These are phyloP conservation scores for Hemisphaericaspora nanyangensis DNA, from an alignment of 805 yeast species.

Conservation along the genomic window DNA sequence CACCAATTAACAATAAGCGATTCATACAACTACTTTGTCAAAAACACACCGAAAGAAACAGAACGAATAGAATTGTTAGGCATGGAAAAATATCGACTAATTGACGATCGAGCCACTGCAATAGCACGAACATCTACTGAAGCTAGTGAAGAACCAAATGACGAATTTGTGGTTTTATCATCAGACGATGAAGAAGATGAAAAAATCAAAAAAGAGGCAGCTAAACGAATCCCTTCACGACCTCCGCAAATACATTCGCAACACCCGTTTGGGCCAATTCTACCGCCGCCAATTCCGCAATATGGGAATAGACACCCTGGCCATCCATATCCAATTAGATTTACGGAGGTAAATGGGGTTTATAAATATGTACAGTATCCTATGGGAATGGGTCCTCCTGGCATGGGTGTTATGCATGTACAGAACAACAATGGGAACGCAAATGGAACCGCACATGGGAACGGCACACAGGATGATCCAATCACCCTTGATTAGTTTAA, in stretches of 20 bases:
- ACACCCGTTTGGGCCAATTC: slow-evolving; percentile 8
- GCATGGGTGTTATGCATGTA: too few relatives aligned
- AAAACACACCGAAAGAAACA: slow-evolving; percentile 31
- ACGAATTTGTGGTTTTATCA: slow-evolving; percentile 26
- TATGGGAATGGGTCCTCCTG: too few relatives aligned
- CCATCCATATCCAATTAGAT: background rate
- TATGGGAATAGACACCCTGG: too few relatives aligned
- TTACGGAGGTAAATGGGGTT: too few relatives aligned
- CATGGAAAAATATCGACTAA: slow-evolving; percentile 28
- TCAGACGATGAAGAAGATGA: slow-evolving; percentile 27
- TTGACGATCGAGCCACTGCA: slow-evolving; percentile 22
- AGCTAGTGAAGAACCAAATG: slow-evolving; percentile 8
- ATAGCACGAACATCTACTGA: background rate
- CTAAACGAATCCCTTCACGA: background rate
- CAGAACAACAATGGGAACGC: slow-evolving; percentile 1
- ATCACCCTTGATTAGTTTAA: slow-evolving; percentile 29
- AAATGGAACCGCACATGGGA: slow-evolving; percentile 13
- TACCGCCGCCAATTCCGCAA: background rate
- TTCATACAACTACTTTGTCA: slow-evolving; percentile 38
- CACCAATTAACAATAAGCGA: slow-evolving; percentile 34
- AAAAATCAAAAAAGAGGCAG: slow-evolving; percentile 8
- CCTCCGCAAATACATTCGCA: background rate
- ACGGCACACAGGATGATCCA: slow-evolving; percentile 40
- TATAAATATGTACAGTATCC: too few relatives aligned
- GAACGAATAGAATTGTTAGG: slow-evolving; percentile 34